phyloP scores from a whole-genome alignment of 108 stramenopile species.

The Nitzschia sp. region DNA sequence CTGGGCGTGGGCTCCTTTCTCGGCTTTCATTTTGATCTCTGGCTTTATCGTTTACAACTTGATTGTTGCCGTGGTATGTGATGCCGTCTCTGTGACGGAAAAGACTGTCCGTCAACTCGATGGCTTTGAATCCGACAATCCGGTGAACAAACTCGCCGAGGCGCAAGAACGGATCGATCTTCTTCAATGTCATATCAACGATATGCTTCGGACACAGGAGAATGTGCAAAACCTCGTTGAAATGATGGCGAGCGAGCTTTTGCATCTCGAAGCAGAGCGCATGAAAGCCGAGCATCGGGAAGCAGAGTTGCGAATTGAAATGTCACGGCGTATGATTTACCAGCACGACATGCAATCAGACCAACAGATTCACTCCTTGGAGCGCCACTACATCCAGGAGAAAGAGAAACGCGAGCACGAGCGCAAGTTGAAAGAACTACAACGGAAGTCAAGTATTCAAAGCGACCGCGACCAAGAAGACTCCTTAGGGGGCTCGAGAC shows the following conservation, averaged over 20 bases:
- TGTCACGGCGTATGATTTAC: slow-evolving; percentile 18
- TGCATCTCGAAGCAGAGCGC: slow-evolving; percentile 38
- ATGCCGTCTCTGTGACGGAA: slow-evolving; percentile 53
- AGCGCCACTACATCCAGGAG: not conserved
- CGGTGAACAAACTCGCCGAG: slow-evolving; percentile 26
- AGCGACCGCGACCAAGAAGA: not conserved
- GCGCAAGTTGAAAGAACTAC: not conserved
- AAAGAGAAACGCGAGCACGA: slow-evolving; percentile 16
- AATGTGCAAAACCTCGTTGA: slow-evolving; percentile 45
- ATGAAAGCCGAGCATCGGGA: slow-evolving; percentile 31
- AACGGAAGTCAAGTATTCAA: not conserved
- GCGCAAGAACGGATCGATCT: slow-evolving; percentile 40
- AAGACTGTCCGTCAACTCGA: slow-evolving; percentile 34
- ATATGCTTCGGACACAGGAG: slow-evolving; percentile 42
- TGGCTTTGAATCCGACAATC: slow-evolving; percentile 24
- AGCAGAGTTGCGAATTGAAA: slow-evolving; percentile 21
- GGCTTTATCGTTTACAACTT: slow-evolving; percentile 79
- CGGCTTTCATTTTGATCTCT: slow-evolving; percentile 53
- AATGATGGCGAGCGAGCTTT: slow-evolving; percentile 29
- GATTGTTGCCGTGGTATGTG: slow-evolving; percentile 80
- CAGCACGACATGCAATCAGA: slow-evolving; percentile 19
- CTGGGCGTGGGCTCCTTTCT: slow-evolving; percentile 59
- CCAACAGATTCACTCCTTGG: not conserved
- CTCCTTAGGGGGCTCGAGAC: not conserved
- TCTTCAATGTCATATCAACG: slow-evolving; percentile 27